phyloP scores from a whole-genome alignment of 1,139 yeast genomes.

The Kodamaea ohmeri region DNA sequence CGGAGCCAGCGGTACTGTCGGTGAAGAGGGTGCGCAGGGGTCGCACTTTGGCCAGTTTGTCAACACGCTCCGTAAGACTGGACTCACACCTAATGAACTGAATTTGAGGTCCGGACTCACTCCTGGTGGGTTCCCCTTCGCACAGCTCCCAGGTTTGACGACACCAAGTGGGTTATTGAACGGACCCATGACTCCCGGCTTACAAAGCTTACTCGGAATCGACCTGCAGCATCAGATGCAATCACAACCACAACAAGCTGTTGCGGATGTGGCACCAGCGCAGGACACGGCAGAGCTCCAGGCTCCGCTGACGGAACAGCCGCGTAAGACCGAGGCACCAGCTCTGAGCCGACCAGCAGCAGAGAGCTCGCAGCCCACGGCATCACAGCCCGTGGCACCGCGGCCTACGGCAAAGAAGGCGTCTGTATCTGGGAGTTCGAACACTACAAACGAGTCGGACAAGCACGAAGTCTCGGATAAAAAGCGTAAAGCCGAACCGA shows the following conservation, averaged over 20 bases:
- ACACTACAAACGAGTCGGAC: background rate
- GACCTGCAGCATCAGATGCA: background rate
- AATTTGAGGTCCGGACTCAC: conserved; percentile 65
- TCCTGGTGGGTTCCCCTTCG: conserved; percentile 40
- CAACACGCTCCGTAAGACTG: conserved; percentile 46
- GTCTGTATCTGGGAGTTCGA: background rate
- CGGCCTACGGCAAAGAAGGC: conserved; percentile 5
- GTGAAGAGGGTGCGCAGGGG: conserved; percentile 1
- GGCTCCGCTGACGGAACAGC: too few relatives aligned
- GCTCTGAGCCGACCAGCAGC: too few relatives aligned
- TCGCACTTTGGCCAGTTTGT: conserved; percentile 27
- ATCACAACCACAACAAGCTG: background rate
- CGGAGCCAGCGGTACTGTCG: background rate
- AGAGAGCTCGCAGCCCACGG: too few relatives aligned
- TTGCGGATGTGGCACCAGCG: background rate
- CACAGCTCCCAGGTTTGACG: conserved; percentile 36
- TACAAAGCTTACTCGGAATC: conserved; percentile 24
- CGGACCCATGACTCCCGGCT: conserved; percentile 46
- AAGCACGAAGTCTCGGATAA: conserved; percentile 6
- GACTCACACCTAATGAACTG: conserved; percentile 70
- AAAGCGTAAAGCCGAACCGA: conserved; percentile 15
- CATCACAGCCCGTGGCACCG: too few relatives aligned
- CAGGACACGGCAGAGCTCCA: too few relatives aligned
- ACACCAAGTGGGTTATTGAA: conserved; percentile 44
- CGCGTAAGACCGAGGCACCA: background rate